phyloP scores from a whole-genome alignment of 2,329 filamentous ascomycete genomes.

The Cryoendolithus antarcticus region DNA sequence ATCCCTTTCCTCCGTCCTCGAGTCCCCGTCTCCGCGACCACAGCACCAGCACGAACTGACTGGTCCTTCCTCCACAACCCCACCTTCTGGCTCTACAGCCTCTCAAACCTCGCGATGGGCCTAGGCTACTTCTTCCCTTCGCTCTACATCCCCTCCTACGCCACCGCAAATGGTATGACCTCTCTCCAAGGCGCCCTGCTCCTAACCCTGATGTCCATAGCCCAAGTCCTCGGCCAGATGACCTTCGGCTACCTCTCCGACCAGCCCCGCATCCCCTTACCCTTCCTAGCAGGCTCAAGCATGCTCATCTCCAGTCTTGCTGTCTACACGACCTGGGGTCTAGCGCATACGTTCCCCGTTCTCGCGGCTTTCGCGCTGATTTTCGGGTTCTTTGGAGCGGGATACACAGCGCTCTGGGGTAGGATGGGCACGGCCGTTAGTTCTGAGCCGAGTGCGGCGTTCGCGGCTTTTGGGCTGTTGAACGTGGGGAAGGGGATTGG shows the following conservation, averaged over 20 bases:
- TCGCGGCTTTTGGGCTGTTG: constrained; percentile 14
- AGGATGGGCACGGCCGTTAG: constrained; percentile 16
- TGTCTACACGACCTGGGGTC: constrained; percentile 36
- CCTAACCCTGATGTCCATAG: constrained; percentile 25
- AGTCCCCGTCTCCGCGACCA: constrained; percentile 15
- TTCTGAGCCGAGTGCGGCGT: constrained; percentile 10
- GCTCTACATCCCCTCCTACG: constrained; percentile 27
- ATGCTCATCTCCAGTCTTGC: constrained; percentile 30
- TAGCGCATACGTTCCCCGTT: constrained; percentile 25
- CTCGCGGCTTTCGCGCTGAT: constrained; percentile 30
- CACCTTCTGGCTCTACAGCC: constrained; percentile 22
- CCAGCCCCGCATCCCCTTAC: constrained; percentile 11
- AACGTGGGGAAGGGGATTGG: constrained; percentile 17
- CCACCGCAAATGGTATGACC: constrained; percentile 17
- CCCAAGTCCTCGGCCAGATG: constrained; percentile 25
- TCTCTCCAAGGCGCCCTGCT: constrained; percentile 19
- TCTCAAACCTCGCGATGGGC: constrained; percentile 25
- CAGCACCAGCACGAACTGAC: constrained; percentile 14
- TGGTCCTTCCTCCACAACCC: constrained; percentile 20
- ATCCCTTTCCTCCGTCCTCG: constrained; percentile 23
- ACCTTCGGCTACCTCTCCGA: constrained; percentile 30
- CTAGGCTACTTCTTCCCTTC: constrained; percentile 29
- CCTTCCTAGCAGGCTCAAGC: constrained; percentile 23
- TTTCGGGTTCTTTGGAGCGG: constrained; percentile 34
- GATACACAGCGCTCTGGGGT: constrained; percentile 23